Conservation (phyloP, 805 yeast genomes). For the Schizosaccharomyces octosporus region DNA sequence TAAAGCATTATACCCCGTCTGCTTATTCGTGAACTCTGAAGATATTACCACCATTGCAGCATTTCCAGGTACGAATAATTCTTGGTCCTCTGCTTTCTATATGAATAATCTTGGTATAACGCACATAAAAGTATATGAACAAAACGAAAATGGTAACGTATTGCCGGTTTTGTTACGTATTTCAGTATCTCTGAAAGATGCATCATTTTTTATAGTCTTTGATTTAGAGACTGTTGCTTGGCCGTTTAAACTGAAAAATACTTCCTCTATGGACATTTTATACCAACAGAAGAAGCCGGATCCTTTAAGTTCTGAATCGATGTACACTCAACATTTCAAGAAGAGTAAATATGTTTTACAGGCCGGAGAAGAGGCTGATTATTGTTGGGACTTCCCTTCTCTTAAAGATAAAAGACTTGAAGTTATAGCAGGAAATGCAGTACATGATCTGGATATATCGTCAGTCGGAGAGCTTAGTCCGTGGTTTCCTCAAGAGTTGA, state of each 20-base stretch:
- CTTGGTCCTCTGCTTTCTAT: conserved; percentile 75
- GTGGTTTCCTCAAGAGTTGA: background rate
- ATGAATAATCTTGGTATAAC: conserved; percentile 67
- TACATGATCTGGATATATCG: background rate
- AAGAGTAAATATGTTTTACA: background rate
- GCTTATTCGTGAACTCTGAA: background rate
- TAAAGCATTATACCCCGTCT: background rate
- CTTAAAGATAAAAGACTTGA: background rate
- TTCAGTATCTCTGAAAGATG: conserved; percentile 52
- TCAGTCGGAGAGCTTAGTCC: background rate
- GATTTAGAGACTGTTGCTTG: conserved; percentile 51
- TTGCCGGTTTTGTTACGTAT: conserved; percentile 43
- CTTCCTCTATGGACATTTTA: conserved; percentile 59
- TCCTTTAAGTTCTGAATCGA: background rate
- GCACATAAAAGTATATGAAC: conserved; percentile 42
- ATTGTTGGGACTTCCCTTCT: background rate
- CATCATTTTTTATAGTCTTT: conserved; percentile 55
- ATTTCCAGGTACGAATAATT: background rate
- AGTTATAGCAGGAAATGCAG: background rate
- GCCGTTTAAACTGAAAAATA: conserved; percentile 85
- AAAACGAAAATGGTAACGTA: conserved; percentile 11
- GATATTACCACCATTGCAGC: background rate
- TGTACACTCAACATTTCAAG: background rate
- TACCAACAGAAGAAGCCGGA: conserved; percentile 67
- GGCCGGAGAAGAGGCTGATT: background rate